Conservation (phyloP, 2,329 filamentous ascomycete genomes). For the Colletotrichum filicis region DNA sequence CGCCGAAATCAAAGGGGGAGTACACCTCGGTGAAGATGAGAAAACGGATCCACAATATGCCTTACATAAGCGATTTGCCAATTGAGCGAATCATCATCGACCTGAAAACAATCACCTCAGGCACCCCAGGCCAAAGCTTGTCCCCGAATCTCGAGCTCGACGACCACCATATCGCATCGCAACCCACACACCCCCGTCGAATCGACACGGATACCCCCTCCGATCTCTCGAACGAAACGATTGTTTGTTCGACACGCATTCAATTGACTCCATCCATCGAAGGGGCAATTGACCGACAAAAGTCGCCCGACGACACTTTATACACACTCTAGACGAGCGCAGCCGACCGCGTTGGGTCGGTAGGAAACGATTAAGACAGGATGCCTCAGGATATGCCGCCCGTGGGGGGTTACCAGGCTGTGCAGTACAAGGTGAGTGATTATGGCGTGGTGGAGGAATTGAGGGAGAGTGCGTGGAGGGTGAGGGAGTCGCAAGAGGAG, state of each 20-base stretch:
- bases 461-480: background rate
- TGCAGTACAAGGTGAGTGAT: slow-evolving; percentile 92
- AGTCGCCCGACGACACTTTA: background rate
- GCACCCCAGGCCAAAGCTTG: slow-evolving; percentile 29
- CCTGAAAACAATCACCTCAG: slow-evolving; percentile 29
- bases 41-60: background rate
- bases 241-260: background rate
- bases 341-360: slow-evolving; percentile 33
- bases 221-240: slow-evolving; percentile 5
- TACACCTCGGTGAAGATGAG: slow-evolving; percentile 3
- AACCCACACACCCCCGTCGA: slow-evolving; percentile 8
- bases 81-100: slow-evolving; percentile 30
- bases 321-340: slow-evolving; percentile 6
- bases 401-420: slow-evolving; percentile 89
- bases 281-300: slow-evolving; percentile 3
- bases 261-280: background rate
- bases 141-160: slow-evolving; percentile 25
- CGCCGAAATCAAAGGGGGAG: background rate
- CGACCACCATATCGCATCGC: slow-evolving; percentile 14
- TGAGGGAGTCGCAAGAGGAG: background rate
- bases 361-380: slow-evolving; percentile 51
- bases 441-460: background rate
- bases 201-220: slow-evolving; percentile 2
- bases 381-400: slow-evolving; percentile 99
- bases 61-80: slow-evolving; percentile 25